A percentile compares a stretch with the other conserved stretches of the same genome.
Conservation (phyloP, 1,284 basidiomycete genomes). For the Ceratobasidium sp. region DNA sequence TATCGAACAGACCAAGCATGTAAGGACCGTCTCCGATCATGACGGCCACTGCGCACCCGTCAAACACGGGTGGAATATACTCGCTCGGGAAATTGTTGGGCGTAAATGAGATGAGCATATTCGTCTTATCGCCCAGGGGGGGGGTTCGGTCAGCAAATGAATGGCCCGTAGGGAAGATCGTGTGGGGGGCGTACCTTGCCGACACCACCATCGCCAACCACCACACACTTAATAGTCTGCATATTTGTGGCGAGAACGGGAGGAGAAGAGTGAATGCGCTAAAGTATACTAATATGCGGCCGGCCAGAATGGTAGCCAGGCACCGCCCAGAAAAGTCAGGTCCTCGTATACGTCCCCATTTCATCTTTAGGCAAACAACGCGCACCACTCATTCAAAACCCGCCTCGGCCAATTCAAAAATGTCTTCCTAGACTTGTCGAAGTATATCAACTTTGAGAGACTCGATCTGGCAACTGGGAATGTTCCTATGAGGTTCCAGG, state of each 20-base stretch:
- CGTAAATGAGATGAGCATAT: slow-evolving; percentile 98
- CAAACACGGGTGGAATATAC: slow-evolving; percentile 98
- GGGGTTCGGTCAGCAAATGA: background rate
- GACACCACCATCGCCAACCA: slow-evolving; percentile 99
- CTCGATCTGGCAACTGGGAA: slow-evolving; percentile 6
- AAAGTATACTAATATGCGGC: background rate
- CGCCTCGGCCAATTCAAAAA: slow-evolving; percentile 42
- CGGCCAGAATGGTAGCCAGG: slow-evolving; percentile 1
- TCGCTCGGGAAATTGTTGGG: slow-evolving; percentile 99
- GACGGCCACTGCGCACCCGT: slow-evolving; percentile 98
- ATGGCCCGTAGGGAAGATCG: background rate
- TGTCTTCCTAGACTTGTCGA: slow-evolving; percentile 25
- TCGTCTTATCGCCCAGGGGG: slow-evolving; percentile 74
- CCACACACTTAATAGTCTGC: slow-evolving; percentile 99
- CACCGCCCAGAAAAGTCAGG: background rate
- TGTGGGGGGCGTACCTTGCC: slow-evolving; percentile 83
- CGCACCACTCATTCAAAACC: slow-evolving; percentile 18
- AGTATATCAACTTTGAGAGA: slow-evolving; percentile 5
- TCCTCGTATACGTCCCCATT: slow-evolving; percentile 23
- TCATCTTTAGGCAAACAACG: background rate
- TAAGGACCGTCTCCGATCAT: slow-evolving; percentile 99
- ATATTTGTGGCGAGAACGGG: slow-evolving; percentile 61
- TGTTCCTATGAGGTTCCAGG: slow-evolving; percentile 25
- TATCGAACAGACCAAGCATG: slow-evolving; percentile 98
- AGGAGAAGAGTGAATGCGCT: background rate